phyloP scores from a whole-genome alignment of 306 rosid species.

The Cercis canadensis region DNA sequence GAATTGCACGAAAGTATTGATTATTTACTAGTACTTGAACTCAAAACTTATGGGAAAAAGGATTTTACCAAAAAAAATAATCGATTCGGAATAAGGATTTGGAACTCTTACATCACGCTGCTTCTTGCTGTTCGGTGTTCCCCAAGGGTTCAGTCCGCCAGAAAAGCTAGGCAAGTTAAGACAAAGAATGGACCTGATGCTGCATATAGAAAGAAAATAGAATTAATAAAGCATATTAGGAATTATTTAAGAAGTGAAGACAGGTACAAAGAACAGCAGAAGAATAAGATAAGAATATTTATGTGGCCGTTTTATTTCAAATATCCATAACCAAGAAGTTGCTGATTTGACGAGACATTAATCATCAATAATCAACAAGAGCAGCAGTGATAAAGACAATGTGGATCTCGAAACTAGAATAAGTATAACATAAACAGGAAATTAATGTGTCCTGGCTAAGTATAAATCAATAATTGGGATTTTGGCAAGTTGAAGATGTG shows the following conservation, averaged over 20 bases:
- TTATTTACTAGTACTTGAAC: conserved; percentile 4
- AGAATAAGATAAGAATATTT: conserved; percentile 12
- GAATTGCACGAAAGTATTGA: background rate
- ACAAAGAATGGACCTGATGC: conserved; percentile 90
- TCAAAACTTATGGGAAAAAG: conserved; percentile 3
- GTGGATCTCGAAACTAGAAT: conserved; percentile 12
- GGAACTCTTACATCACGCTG: conserved; percentile 52
- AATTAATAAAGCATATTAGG: conserved; percentile 33
- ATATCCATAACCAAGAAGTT: conserved; percentile 15
- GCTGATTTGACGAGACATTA: conserved; percentile 7
- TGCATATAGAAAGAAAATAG: conserved; percentile 43
- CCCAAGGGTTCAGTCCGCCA: conserved; percentile 98
- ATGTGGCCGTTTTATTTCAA: background rate
- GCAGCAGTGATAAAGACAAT: conserved; percentile 19
- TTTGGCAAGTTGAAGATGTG: conserved; percentile 21
- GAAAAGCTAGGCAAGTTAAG: conserved; percentile 99
- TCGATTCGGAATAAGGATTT: conserved; percentile 25
- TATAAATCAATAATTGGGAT: conserved; percentile 1
- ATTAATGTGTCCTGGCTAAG: conserved; percentile 11
- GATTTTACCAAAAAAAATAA: conserved; percentile 5
- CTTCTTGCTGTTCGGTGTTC: conserved; percentile 66
- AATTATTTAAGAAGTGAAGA: conserved; percentile 23
- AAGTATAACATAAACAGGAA: conserved; percentile 8
- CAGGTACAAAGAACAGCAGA: conserved; percentile 22
- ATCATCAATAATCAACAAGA: conserved; percentile 19